Percentiles rank a stretch among this genome's conserved stretches.
Conservation (phyloP, 202 grass and related monocot species). For the Schoenoplectus triqueter region DNA sequence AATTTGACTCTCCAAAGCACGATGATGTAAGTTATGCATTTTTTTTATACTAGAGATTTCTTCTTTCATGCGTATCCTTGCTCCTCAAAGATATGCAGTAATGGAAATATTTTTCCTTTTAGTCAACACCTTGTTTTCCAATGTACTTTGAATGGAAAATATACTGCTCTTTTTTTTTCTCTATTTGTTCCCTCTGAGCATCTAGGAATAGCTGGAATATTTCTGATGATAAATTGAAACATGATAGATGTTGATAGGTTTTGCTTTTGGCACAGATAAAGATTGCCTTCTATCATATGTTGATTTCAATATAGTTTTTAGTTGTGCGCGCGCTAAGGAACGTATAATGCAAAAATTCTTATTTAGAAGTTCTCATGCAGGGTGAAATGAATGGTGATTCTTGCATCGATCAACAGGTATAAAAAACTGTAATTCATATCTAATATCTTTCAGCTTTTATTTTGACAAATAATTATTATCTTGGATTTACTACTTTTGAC, state of each 20-base stretch:
- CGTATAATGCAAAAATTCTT: slow-evolving; percentile 16
- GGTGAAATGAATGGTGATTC: slow-evolving; percentile 71
- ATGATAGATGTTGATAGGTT: slow-evolving; percentile 7
- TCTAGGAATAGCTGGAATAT: background rate
- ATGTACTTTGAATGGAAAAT: background rate
- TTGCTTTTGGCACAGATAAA: background rate
- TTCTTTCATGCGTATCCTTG: slow-evolving; percentile 14
- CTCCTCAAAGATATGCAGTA: background rate
- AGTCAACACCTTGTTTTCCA: background rate
- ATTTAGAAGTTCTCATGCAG: slow-evolving; percentile 49
- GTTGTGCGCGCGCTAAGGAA: background rate
- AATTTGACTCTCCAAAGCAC: slow-evolving; percentile 48
- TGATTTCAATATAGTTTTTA: slow-evolving; percentile 21
- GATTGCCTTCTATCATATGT: background rate
- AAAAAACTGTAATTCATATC: slow-evolving; percentile 23
- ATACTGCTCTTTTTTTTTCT: background rate
- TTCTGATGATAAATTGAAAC: slow-evolving; percentile 1
- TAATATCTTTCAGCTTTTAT: slow-evolving; percentile 25
- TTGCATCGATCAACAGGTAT: slow-evolving; percentile 44
- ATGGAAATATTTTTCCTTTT: background rate
- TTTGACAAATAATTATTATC: slow-evolving; percentile 10
- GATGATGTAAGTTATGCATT: slow-evolving; percentile 57
- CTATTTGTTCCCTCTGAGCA: background rate
- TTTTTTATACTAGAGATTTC: background rate
- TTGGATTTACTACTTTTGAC: slow-evolving; percentile 4